These are phyloP conservation scores for Irpex rosettiformis DNA, from an alignment of 1,284 basidiomycete genomes.

Conservation along the genomic window DNA sequence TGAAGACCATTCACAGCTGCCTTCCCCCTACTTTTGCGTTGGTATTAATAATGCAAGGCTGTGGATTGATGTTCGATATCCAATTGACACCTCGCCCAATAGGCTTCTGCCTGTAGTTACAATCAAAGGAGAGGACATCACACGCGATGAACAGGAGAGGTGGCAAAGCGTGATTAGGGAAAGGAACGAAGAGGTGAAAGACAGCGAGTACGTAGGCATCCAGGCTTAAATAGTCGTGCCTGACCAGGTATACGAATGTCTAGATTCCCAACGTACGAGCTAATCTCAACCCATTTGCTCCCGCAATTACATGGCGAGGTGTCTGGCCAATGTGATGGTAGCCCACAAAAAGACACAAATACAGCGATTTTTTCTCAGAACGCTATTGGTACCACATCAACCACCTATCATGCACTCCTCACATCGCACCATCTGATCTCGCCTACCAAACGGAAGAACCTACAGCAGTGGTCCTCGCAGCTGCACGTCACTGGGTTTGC, in stretches of 20 bases:
- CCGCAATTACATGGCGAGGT: conserved; percentile 44
- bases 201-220: conserved; percentile 41
- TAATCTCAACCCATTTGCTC: conserved; percentile 55
- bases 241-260: not conserved
- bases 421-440: conserved; percentile 75
- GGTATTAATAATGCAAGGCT: conserved; percentile 30
- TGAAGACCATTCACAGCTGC: conserved; percentile 4
- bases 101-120: conserved; percentile 23
- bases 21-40: conserved; percentile 36
- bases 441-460: conserved; percentile 60
- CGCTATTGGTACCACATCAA: too few relatives aligned
- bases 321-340: conserved; percentile 12
- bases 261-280: conserved; percentile 61
- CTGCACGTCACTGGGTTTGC: conserved; percentile 62
- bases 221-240: not conserved
- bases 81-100: conserved; percentile 5
- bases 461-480: conserved; percentile 56
- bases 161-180: conserved; percentile 46
- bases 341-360: too few relatives aligned
- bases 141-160: conserved; percentile 46
- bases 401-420: conserved; percentile 55
- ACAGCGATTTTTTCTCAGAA: too few relatives aligned
- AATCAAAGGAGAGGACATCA: conserved; percentile 45
- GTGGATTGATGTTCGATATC: conserved; percentile 42
- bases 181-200: conserved; percentile 38